Evolutionary conservation across 345 rosid species (phyloP).

Genomic region (Gynandropsis gynandra): DNA sequence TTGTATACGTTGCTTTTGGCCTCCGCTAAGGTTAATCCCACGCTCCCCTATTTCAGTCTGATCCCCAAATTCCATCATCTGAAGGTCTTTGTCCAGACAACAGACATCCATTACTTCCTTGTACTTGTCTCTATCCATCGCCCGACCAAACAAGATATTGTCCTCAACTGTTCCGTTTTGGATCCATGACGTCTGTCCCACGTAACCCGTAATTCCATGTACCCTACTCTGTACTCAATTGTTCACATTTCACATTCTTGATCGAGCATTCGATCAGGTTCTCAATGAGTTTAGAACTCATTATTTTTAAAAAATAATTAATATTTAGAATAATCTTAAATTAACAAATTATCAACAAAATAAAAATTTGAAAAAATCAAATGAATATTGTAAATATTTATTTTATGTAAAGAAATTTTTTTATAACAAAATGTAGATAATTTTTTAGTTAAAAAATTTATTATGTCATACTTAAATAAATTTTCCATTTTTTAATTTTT

Average conservation of each 20-base stretch:
- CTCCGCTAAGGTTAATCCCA: slow-evolving; percentile 95
- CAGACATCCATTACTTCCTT: slow-evolving; percentile 70
- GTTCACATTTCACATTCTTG: background rate
- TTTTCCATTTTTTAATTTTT: no score
- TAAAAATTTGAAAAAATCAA: no score
- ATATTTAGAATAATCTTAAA: no score
- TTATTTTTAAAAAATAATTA: no score
- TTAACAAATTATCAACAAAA: no score
- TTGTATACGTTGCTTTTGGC: slow-evolving; percentile 93
- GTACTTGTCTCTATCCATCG: slow-evolving; percentile 59
- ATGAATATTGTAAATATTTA: no score
- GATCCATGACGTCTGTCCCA: slow-evolving; percentile 94
- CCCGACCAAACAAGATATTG: slow-evolving; percentile 77
- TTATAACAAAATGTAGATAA: no score
- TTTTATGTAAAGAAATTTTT: no score
- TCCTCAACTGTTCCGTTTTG: slow-evolving; percentile 90
- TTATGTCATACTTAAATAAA: no score
- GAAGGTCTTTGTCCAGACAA: slow-evolving; percentile 80
- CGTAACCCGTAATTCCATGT: slow-evolving; percentile 80
- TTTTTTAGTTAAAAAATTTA: no score
- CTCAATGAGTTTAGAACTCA: no score
- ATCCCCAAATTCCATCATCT: slow-evolving; percentile 92
- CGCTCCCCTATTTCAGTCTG: slow-evolving; percentile 98
- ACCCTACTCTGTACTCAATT: slow-evolving; percentile 41
- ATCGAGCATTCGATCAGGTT: no score